phyloP scores from a whole-genome alignment of 176 grass and related monocot species.

The Cymbopogon citratus region DNA sequence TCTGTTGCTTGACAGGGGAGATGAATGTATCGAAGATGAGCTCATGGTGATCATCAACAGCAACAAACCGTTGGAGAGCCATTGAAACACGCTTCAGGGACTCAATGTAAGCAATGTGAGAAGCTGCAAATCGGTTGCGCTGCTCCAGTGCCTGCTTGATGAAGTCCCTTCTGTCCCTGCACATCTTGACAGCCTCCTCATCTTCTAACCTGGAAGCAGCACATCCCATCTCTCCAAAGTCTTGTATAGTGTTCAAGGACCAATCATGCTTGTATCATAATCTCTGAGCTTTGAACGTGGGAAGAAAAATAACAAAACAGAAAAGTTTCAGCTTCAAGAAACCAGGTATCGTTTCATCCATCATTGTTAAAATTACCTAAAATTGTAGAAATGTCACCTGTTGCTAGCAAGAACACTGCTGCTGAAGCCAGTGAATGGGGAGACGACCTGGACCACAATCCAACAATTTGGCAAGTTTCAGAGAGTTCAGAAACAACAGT shows the following conservation, averaged over 20 bases:
- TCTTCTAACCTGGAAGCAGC: conserved; percentile 94
- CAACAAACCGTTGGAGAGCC: conserved; percentile 60
- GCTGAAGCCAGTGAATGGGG: not conserved
- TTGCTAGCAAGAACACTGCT: not conserved
- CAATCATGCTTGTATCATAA: conserved; percentile 13
- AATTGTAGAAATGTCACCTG: not conserved
- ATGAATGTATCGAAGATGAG: conserved; percentile 63
- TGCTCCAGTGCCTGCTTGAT: conserved; percentile 91
- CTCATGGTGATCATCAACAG: conserved; percentile 59
- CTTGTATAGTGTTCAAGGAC: too few relatives aligned
- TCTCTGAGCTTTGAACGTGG: not conserved
- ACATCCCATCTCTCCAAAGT: conserved; percentile 89
- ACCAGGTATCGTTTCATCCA: not conserved
- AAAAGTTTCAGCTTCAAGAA: conserved; percentile 20
- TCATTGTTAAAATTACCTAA: conserved; percentile 25
- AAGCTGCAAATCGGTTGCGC: conserved; percentile 60
- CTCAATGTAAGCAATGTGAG: conserved; percentile 81
- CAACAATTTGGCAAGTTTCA: conserved; percentile 19
- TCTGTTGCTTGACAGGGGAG: conserved; percentile 51
- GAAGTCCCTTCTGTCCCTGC: conserved; percentile 82
- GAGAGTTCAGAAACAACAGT: conserved; percentile 17
- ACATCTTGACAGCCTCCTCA: conserved; percentile 89
- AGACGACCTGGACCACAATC: not conserved
- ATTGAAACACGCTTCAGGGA: conserved; percentile 73
- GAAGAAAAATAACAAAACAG: not conserved